Evolutionary conservation across 345 rosid species (phyloP), one percentile per base, ranked within the genome.

Genomic region (Laguncularia racemosa): DNA sequence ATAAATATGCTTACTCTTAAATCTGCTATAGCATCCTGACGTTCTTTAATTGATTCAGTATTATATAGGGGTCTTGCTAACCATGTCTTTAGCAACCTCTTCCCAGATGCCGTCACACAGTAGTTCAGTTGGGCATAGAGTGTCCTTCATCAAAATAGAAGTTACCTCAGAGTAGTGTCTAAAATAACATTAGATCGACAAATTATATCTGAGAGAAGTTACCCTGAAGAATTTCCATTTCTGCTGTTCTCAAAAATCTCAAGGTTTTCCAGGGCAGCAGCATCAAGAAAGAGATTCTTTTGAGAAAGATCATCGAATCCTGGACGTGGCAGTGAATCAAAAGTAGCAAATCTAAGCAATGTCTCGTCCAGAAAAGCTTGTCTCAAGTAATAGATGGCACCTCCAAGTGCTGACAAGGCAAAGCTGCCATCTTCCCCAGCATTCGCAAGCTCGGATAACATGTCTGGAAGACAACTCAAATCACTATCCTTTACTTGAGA

Each of bases 361-460:
- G 95, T 67, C 74, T 87, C 96, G 61, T 84, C 95, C 67, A 93
- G 73, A 78, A 89, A 87, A 60, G 95, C 86, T 74, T 93, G 85
- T 71, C 76, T 85, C 55, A 93, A 81, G 75, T 93, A 93, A 75
- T 78, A 93, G 61, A 93, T 84, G 65, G 89, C 67, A 67, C 96
- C 97, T 63, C 99, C 99, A 63, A 93, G 85, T 67, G 96, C 95
- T 68, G 99, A 93, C 73, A 93, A 79, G 40, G 96, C 97, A 66
- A 79, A 69, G 62, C 73, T 71, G 18, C 76, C 77, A 73, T 74
- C 67, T 48, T 79, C 81, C 23, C 84, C 80, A 55, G 77, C 80
- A 65, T 64, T 68, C 20, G 74, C 68, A 68, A 93, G 75, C 60
- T 75, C 73, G 53, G 75, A 76, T 68, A 93, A 60, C 63, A 81